Percentiles rank a stretch among this genome's conserved stretches.
Evolutionary conservation across 2,329 filamentous ascomycete genomes (phyloP).

Genomic region (Akanthomyces dipterigenus): DNA sequence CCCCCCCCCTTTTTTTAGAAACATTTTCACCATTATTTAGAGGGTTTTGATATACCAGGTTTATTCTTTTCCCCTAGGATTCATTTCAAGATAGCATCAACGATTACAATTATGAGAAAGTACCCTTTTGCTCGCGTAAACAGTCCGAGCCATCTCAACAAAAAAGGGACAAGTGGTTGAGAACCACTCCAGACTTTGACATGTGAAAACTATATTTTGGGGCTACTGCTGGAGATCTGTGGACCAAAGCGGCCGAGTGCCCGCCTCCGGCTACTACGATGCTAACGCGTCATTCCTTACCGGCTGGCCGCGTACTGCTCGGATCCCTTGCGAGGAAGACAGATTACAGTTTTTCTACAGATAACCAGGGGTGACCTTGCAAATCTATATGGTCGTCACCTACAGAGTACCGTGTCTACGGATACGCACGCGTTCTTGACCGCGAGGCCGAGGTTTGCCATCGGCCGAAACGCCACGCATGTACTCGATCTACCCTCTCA

Average conservation of each 20-base stretch:
- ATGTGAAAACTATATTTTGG: neutral
- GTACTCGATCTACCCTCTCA: neutral
- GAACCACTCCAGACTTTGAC: neutral
- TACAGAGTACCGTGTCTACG: neutral
- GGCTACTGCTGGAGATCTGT: neutral
- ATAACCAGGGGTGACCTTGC: neutral
- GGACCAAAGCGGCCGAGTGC: neutral
- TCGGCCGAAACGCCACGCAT: neutral
- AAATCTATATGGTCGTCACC: neutral
- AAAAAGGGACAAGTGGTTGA: neutral
- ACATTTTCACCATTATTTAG: neutral
- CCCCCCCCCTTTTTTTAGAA: neutral
- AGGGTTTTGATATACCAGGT: slow-evolving; percentile 5
- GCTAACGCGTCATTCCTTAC: neutral
- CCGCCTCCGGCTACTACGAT: neutral
- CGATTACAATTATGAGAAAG: neutral
- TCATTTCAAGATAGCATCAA: slow-evolving; percentile 1
- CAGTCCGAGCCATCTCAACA: neutral
- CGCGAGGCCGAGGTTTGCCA: neutral
- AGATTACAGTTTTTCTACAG: neutral
- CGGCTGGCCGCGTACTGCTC: neutral
- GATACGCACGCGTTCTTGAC: no score
- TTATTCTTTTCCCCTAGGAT: neutral
- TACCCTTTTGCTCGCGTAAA: neutral
- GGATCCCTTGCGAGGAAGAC: neutral